phyloP scores from a whole-genome alignment of 2,329 filamentous ascomycete genomes.

The Aureobasidium sp. region DNA sequence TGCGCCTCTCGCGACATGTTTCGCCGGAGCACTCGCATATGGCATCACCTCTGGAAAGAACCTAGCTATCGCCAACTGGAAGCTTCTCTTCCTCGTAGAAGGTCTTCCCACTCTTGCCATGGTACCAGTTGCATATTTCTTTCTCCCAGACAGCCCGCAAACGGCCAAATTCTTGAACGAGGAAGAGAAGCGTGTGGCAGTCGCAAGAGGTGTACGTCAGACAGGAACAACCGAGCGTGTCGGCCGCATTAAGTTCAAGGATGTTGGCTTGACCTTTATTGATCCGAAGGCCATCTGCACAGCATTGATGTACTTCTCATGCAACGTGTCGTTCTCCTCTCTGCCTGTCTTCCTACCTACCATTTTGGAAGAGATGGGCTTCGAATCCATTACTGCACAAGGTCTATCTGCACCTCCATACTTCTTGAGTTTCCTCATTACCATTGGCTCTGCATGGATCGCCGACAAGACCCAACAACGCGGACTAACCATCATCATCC shows the following conservation, averaged over 20 bases:
- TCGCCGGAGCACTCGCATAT: constrained; percentile 60
- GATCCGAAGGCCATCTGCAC: constrained; percentile 23
- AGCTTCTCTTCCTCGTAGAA: constrained; percentile 53
- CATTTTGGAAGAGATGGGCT: constrained; percentile 52
- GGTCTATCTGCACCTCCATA: constrained; percentile 65
- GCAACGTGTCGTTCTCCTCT: constrained; percentile 56
- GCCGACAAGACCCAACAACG: constrained; percentile 60
- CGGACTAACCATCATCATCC: constrained; percentile 47
- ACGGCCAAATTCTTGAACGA: constrained; percentile 45
- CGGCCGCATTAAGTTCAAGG: constrained; percentile 35
- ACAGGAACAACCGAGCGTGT: constrained; percentile 33
- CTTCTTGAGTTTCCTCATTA: constrained; percentile 56
- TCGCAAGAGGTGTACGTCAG: constrained; percentile 43
- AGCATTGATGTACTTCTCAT: constrained; percentile 48
- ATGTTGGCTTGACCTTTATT: constrained; percentile 40
- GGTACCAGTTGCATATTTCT: constrained; percentile 46
- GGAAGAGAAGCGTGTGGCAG: constrained; percentile 50
- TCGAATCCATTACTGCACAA: constrained; percentile 56
- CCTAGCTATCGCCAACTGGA: constrained; percentile 52
- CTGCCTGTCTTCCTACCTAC: constrained; percentile 36
- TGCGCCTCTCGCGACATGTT: constrained; percentile 67
- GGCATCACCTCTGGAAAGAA: constrained; percentile 52
- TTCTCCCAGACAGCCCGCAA: constrained; percentile 43
- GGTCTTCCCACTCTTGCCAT: constrained; percentile 51
- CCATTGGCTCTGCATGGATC: constrained; percentile 50